Evolutionary conservation across 768 basidiomycete species (phyloP).

Genomic region (Leccinum olivaceopallidum): DNA sequence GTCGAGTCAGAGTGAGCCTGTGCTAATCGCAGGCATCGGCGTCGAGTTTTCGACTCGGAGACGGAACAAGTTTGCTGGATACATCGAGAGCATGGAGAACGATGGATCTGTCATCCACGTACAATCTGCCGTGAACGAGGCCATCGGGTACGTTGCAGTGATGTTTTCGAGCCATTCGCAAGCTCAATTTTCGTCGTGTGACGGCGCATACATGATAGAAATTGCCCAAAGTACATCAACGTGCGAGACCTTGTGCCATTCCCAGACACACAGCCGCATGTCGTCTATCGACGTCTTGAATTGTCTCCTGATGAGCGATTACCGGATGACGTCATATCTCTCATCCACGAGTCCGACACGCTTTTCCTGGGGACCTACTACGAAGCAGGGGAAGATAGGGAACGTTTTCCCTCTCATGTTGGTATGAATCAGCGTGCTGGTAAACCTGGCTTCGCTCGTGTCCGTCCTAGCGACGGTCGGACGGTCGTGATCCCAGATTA

Average conservation of each 20-base stretch:
- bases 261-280: conserved; percentile 37
- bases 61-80: conserved; percentile 66
- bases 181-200: background rate
- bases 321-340: conserved; percentile 47
- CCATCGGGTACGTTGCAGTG: conserved; percentile 49
- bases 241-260: conserved; percentile 51
- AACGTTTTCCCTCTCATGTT: conserved; percentile 52
- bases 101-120: conserved; percentile 38
- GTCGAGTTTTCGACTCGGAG: conserved; percentile 58
- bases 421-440: conserved; percentile 73
- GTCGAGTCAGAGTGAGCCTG: conserved; percentile 4
- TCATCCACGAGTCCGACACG: conserved; percentile 54
- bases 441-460: conserved; percentile 57
- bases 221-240: conserved; percentile 72
- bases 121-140: conserved; percentile 45
- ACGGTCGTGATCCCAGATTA: conserved; percentile 64
- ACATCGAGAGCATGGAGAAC: conserved; percentile 36
- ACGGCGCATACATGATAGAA: conserved; percentile 36
- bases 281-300: conserved; percentile 37
- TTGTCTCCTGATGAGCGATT: conserved; percentile 42
- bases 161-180: conserved; percentile 6
- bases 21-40: conserved; percentile 59
- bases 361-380: conserved; percentile 60
- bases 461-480: conserved; percentile 51
- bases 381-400: conserved; percentile 37